These are phyloP conservation scores for Fusarium hostae DNA, from an alignment of 2,329 filamentous ascomycete genomes.

Conservation along the genomic window DNA sequence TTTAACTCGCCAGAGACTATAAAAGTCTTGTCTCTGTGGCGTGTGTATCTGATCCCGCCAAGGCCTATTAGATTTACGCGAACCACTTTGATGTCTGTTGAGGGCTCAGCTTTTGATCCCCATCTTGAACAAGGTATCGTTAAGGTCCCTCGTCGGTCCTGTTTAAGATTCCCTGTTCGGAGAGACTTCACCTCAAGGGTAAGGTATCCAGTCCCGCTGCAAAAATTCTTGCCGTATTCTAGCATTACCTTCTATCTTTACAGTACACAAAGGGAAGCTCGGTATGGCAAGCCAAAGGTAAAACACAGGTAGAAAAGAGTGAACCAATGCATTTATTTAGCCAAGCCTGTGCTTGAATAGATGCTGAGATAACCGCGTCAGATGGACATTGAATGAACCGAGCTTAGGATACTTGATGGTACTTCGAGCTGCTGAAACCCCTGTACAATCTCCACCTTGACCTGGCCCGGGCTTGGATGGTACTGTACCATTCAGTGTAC, in stretches of 20 bases:
- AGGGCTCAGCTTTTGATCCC: background rate
- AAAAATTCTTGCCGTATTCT: background rate
- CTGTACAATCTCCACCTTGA: slow-evolving; percentile 12
- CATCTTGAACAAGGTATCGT: background rate
- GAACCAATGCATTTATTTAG: background rate
- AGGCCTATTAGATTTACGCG: background rate
- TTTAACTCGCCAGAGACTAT: background rate
- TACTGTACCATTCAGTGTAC: slow-evolving; percentile 18
- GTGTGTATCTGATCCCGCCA: background rate
- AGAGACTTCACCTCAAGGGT: background rate
- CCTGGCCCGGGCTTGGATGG: slow-evolving; percentile 17
- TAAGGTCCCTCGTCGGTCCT: background rate
- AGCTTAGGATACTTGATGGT: slow-evolving; percentile 16
- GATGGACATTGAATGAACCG: slow-evolving; percentile 7
- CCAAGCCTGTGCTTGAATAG: background rate
- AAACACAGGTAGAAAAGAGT: background rate
- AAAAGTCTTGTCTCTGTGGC: slow-evolving; percentile 2
- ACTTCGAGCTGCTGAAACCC: slow-evolving; percentile 9
- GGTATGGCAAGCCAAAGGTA: background rate
- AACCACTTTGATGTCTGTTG: background rate
- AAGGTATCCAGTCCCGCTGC: background rate
- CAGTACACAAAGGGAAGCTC: background rate
- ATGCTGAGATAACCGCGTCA: slow-evolving; percentile 7
- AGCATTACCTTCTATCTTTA: background rate
- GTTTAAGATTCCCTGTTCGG: background rate